A percentile compares a stretch with the other conserved stretches of the same genome.
phyloP scores from a whole-genome alignment of 1,139 yeast genomes.

The Candida freyschussii region DNA sequence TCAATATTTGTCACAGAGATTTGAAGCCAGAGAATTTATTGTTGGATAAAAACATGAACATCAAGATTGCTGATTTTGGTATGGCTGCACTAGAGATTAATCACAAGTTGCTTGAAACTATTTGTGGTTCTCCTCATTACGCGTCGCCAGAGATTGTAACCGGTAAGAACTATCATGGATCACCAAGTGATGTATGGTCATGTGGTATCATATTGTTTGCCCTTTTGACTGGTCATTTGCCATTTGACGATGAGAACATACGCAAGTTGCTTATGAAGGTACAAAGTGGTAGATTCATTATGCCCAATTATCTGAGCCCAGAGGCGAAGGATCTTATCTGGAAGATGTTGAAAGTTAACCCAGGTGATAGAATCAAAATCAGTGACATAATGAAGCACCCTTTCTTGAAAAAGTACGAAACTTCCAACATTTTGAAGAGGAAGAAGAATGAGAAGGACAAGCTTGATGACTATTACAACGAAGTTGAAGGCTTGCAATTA shows the following conservation, averaged over 20 bases:
- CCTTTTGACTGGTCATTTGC: constrained; percentile 86
- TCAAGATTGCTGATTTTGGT: constrained; percentile 97
- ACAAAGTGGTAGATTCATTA: constrained; percentile 79
- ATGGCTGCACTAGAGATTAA: constrained; percentile 98
- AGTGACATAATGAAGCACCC: constrained; percentile 75
- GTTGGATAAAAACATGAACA: constrained; percentile 79
- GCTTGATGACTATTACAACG: constrained; percentile 22
- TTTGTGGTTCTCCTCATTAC: constrained; percentile 98
- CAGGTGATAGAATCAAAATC: constrained; percentile 71
- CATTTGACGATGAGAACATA: constrained; percentile 95
- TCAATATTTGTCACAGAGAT: constrained; percentile 93
- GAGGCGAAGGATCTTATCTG: constrained; percentile 87
- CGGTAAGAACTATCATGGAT: constrained; percentile 91
- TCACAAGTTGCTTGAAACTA: constrained; percentile 81
- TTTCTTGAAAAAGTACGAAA: constrained; percentile 60
- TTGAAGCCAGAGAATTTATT: constrained; percentile 91
- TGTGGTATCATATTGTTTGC: constrained; percentile 96
- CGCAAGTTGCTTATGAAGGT: constrained; percentile 82
- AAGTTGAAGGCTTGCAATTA: constrained; percentile 26
- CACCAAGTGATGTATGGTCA: constrained; percentile 97
- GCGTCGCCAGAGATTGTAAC: constrained; percentile 98
- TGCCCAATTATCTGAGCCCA: constrained; percentile 72
- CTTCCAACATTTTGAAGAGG: constrained; percentile 26
- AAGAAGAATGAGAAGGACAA: constrained; percentile 18
- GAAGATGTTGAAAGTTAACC: constrained; percentile 77